A percentile compares a stretch with the other conserved stretches of the same genome.
Conservation (phyloP, 2,329 filamentous ascomycete species). For the Pyrenochaeta sp. region DNA sequence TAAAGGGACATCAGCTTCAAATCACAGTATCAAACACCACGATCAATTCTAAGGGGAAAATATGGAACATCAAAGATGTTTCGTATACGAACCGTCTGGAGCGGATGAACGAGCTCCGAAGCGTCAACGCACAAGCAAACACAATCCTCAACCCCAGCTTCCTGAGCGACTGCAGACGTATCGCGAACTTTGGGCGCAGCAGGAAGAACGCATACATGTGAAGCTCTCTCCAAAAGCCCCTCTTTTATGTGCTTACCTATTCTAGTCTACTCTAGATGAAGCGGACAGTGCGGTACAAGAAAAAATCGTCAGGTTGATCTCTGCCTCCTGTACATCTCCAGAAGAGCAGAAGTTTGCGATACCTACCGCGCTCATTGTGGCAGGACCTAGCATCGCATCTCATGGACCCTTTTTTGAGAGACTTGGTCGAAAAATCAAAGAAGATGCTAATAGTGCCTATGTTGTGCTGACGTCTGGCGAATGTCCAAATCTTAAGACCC, state of each 20-base stretch:
- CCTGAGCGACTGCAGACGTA: slow-evolving; percentile 67
- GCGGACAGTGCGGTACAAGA: slow-evolving; percentile 51
- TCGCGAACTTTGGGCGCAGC: slow-evolving; percentile 68
- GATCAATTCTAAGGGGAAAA: background rate
- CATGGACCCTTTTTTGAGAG: slow-evolving; percentile 78
- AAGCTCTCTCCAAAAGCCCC: background rate
- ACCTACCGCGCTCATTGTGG: slow-evolving; percentile 76
- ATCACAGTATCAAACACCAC: background rate
- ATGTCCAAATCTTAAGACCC: slow-evolving; percentile 75
- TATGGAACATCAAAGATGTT: slow-evolving; percentile 61
- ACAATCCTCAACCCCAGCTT: slow-evolving; percentile 30
- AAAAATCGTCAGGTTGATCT: slow-evolving; percentile 51
- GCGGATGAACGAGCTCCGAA: slow-evolving; percentile 50
- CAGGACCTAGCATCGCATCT: slow-evolving; percentile 79
- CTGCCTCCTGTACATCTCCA: slow-evolving; percentile 29
- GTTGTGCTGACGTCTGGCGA: slow-evolving; percentile 75
- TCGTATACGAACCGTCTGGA: slow-evolving; percentile 53
- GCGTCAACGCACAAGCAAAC: slow-evolving; percentile 48
- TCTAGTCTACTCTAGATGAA: slow-evolving; percentile 49
- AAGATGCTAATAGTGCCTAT: slow-evolving; percentile 62
- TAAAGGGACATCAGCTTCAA: slow-evolving; percentile 13
- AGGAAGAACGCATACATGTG: slow-evolving; percentile 72
- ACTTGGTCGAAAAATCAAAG: slow-evolving; percentile 59
- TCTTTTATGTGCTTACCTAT: slow-evolving; percentile 14
- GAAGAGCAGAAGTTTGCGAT: slow-evolving; percentile 58